Evolutionary conservation across 2,329 filamentous ascomycete species (phyloP).

Genomic region (Teratosphaeria pseudoeucalypti): DNA sequence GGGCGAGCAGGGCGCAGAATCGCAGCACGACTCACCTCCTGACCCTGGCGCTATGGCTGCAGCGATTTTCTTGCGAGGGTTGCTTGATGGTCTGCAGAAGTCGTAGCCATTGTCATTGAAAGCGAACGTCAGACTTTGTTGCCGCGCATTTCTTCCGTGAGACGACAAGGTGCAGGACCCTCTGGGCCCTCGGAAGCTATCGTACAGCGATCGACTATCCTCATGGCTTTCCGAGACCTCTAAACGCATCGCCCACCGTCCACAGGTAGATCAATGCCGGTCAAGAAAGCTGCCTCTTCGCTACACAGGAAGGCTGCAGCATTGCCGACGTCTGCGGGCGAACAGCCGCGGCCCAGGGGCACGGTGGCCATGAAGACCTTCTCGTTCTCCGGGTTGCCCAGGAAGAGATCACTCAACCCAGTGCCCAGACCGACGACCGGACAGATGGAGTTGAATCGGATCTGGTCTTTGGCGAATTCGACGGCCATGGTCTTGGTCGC

Average conservation of each 20-base stretch:
- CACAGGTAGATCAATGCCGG: conserved; percentile 59
- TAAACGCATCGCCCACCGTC: conserved; percentile 44
- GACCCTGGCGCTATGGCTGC: conserved; percentile 30
- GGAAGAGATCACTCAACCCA: conserved; percentile 31
- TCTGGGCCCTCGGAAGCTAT: neutral
- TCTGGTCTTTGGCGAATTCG: conserved; percentile 61
- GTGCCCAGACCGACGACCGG: conserved; percentile 24
- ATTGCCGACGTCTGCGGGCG: conserved; percentile 59
- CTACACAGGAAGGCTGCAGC: conserved; percentile 60
- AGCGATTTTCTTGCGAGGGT: conserved; percentile 25
- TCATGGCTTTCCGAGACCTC: neutral
- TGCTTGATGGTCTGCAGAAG: conserved; percentile 17
- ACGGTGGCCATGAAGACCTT: conserved; percentile 45
- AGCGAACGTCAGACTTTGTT: neutral
- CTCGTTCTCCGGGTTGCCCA: conserved; percentile 52
- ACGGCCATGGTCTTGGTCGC: conserved; percentile 59
- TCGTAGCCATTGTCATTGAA: neutral
- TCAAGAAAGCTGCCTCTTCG: conserved; percentile 62
- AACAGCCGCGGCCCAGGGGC: conserved; percentile 45
- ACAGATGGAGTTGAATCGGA: conserved; percentile 63
- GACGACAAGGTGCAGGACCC: neutral
- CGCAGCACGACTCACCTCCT: conserved; percentile 19
- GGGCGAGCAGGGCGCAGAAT: conserved; percentile 18
- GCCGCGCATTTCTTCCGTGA: neutral
- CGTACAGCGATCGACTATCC: neutral